Base-by-base conservation (phyloP, 768 basidiomycete species). In the Boletus speciosus region DNA sequence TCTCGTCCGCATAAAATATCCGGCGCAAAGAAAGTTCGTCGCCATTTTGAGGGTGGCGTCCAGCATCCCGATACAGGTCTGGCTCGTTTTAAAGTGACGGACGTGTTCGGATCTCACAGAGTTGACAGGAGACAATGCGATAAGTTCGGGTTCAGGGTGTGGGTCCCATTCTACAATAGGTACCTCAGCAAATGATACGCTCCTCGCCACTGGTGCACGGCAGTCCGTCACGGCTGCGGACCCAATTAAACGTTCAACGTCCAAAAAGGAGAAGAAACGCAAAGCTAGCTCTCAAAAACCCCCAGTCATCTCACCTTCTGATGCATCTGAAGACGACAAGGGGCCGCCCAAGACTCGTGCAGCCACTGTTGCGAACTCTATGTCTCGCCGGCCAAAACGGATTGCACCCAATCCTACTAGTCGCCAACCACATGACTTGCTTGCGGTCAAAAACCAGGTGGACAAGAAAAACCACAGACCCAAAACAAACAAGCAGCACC, bases 271-370 rank as follows among this genome's bases (percentile, higher is more conserved):
- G 10, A 62, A 49, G 54, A 68, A 67, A 48, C 67, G 60, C 38
- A 67, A 65, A 54, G 50, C 58, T 34, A 51, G 44, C 37, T 58
- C 60, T 46, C 66, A 69, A 58, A 55, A 62, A 16, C 55, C 62
- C 21, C 27, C 57, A 0, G 39, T 53, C 15, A 49, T 60, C 25
- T 39, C 62, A 32, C 52, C 59, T 21, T 60, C 67, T 23, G 60
- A 62, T 56, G 51, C 40, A n/a, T 62, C 60, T n/a, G 65, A 55
- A 43, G 60, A 66, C n/a, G 66, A 63, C 39, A 48, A 50, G 29
- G 41, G n/a, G 21, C 23, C 45, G 4, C n/a, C 57, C 42, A 16
- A 49, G 39, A 21, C 40, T 40, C 48, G 15, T 45, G 21, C 12
- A 12, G 45, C 35, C 21, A 31, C 50, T 21, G 32, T 39, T 19